Evolutionary conservation across 1,284 basidiomycete genomes (phyloP), one percentile per base, ranked within the genome.

Genomic region (Boletus subluridellus): DNA sequence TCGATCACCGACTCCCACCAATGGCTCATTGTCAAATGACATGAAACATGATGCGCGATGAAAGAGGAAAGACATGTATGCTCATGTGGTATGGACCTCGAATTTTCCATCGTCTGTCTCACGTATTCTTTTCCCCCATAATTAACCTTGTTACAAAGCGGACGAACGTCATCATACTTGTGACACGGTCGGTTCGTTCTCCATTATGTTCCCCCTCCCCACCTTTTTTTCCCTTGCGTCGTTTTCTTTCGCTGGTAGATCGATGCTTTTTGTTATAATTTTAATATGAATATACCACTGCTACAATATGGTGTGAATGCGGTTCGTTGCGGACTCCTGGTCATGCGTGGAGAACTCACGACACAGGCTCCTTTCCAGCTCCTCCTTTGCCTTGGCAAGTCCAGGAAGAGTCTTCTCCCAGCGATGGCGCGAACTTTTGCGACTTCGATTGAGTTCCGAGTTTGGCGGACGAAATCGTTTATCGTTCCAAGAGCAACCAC

Each of bases 121-220:
- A 63, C 66, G n/a, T 46, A 24, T 55, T 28, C 37, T 49, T 58
- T 59, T 34, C 14, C 39, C 39, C 52, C 50, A 42, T 62, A 32
- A 62, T 66, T 57, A 52, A 56, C 65, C 51, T 57, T 55, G 46
- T 49, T 69, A 59, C 47, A 35, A 68, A 65, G 64, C 56, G 61
- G 50, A 50, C 50, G 30, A 42, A 46, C 49, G 49, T 60, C 51
- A 38, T 44, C 51, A 39, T 61, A 49, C 41, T 42, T 70, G 60
- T 69, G 57, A 57, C 58, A 71, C 69, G 69, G 69, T 71, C 52
- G 69, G 66, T 71, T 60, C 63, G 17, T 66, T 70, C 48, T 65
- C 49, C 52, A 28, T 52, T 30, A 55, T 57, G 45, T 1, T 37
- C 7, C 17, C n/a, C 30, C 30, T 3, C 24, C n/a, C 24, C 24